Conservation (phyloP, 129 eudicot species). For the Solidago caesia region DNA sequence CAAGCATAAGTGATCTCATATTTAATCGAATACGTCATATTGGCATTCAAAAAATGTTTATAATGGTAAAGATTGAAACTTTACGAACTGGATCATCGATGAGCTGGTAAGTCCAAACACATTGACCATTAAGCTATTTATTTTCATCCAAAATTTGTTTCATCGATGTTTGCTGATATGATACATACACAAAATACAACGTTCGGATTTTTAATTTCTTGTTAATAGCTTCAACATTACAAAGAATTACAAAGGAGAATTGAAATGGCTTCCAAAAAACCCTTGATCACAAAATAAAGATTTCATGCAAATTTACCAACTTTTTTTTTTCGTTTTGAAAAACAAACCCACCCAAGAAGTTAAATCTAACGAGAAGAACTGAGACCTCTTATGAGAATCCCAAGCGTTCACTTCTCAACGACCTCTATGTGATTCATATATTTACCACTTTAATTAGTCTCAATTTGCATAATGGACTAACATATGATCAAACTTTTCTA, state of each 20-base stretch:
- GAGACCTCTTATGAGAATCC: too few species aligned
- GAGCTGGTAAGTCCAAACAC: neutral
- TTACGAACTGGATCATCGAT: neutral
- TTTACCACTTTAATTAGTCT: neutral
- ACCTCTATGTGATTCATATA: neutral
- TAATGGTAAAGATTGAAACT: neutral
- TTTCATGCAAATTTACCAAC: neutral
- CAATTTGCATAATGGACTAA: slow-evolving; percentile 6
- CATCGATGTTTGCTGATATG: neutral
- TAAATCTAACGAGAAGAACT: too few species aligned
- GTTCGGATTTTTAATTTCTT: neutral
- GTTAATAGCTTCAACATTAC: neutral
- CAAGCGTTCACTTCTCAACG: neutral
- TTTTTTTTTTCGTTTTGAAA: too few species aligned
- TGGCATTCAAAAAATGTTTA: neutral
- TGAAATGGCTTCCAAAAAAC: neutral
- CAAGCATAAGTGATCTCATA: neutral
- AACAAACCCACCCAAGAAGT: neutral
- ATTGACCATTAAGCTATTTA: neutral
- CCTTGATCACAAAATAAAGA: neutral
- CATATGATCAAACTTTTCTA: slow-evolving; percentile 14
- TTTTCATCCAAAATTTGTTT: neutral
- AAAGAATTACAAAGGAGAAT: neutral
- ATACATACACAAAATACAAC: neutral
- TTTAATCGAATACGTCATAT: neutral